Evolutionary conservation across 257 asterid species (phyloP).

Genomic region (Solanum tarapatanum): DNA sequence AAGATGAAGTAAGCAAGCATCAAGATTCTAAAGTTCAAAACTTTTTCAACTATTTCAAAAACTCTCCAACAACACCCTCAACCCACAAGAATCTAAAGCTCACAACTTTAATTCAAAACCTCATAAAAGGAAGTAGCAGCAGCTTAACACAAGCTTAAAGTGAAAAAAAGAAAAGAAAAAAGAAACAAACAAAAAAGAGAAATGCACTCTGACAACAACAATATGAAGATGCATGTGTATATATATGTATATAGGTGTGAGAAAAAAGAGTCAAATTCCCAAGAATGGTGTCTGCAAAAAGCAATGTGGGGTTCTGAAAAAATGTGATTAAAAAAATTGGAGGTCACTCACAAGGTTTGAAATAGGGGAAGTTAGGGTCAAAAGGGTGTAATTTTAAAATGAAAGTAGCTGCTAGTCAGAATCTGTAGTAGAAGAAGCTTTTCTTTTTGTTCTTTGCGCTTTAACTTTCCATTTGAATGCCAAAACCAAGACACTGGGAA

Average conservation of each 20-base stretch:
- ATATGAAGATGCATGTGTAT: conserved; percentile 2
- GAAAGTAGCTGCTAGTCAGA: conserved; percentile 16
- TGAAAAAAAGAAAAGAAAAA: not conserved
- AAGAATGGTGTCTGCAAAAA: conserved; percentile 43
- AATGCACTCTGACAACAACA: conserved; percentile 4
- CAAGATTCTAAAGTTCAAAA: not conserved
- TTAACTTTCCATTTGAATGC: conserved; percentile 26
- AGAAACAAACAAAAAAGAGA: conserved; percentile 4
- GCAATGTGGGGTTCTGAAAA: conserved; percentile 30
- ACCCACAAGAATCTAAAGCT: not conserved
- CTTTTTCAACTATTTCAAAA: not conserved
- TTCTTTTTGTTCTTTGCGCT: conserved; percentile 43
- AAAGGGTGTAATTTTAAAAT: conserved; percentile 16
- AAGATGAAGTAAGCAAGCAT: not conserved
- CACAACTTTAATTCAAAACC: not conserved
- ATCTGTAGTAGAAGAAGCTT: conserved; percentile 15
- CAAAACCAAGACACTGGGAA: conserved; percentile 9
- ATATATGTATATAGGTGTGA: not conserved
- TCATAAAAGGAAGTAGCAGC: not conserved
- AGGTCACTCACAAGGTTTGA: conserved; percentile 32
- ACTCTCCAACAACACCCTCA: not conserved
- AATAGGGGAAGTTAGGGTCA: conserved; percentile 23
- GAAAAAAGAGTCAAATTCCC: conserved; percentile 24
- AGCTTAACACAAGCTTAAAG: not conserved
- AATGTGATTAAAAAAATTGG: conserved; percentile 22